These are phyloP conservation scores for Exserohilum turcica DNA, from an alignment of 2,329 filamentous ascomycete genomes.

Conservation along the genomic window DNA sequence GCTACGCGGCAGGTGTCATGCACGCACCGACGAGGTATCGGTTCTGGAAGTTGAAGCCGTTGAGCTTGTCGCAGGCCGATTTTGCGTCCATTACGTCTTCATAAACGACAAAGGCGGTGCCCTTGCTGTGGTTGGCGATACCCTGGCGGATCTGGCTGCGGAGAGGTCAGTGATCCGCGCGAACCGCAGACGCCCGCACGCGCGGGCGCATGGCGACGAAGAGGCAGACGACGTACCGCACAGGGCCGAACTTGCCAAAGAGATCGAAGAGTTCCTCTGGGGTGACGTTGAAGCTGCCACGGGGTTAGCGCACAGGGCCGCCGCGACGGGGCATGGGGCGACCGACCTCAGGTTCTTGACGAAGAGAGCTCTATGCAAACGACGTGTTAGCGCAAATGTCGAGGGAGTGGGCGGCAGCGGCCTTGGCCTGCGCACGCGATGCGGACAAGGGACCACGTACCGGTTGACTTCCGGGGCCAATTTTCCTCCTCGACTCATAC, in stretches of 20 bases:
- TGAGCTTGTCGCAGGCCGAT: slow-evolving; percentile 98
- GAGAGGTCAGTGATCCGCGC: slow-evolving; percentile 23
- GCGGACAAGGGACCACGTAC: slow-evolving; percentile 59
- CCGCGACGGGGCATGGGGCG: background rate
- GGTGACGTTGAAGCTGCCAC: slow-evolving; percentile 90
- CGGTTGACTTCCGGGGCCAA: slow-evolving; percentile 99
- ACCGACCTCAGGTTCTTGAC: slow-evolving; percentile 96
- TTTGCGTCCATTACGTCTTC: slow-evolving; percentile 99
- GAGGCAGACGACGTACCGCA: slow-evolving; percentile 69
- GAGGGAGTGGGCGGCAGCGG: slow-evolving; percentile 29
- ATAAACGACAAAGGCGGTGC: slow-evolving; percentile 98
- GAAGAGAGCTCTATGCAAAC: slow-evolving; percentile 83
- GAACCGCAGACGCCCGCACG: slow-evolving; percentile 1
- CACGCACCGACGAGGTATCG: slow-evolving; percentile 92
- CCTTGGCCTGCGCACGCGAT: slow-evolving; percentile 22
- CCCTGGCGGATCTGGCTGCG: slow-evolving; percentile 95
- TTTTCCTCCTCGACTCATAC: slow-evolving; percentile 96
- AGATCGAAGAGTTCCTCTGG: slow-evolving; percentile 98
- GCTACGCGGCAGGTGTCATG: background rate
- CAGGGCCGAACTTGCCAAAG: slow-evolving; percentile 95
- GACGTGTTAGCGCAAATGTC: slow-evolving; percentile 41
- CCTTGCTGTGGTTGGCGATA: slow-evolving; percentile 96
- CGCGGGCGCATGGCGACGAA: slow-evolving; percentile 12
- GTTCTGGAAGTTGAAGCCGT: slow-evolving; percentile 99
- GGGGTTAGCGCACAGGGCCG: slow-evolving; percentile 19